Base-by-base conservation (phyloP, 2,329 filamentous ascomycete species). In the Colletotrichum noveboracense region DNA sequence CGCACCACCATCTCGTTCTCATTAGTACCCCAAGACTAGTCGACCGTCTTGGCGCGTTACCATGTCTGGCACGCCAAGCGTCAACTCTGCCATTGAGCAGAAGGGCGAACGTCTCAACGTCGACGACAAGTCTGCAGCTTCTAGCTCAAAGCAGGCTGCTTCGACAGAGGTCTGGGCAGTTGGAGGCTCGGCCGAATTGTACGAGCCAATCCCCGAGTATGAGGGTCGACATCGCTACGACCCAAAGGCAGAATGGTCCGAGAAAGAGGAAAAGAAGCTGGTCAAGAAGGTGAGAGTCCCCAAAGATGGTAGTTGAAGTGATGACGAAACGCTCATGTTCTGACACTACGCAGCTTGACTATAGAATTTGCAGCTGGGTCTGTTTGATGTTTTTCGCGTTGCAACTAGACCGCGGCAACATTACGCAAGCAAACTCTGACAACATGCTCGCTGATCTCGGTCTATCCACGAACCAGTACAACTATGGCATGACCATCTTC, bases 171-270 rank as follows among this genome's bases (percentile, higher is more conserved):
- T 72, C 28, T 77, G 69, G 32, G 75, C 75, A 4, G 21, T 52
- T 6, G 75, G 75, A 32, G 71, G 55, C 13, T 74, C 70, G 2
- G 21, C 61, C 3, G 66, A 48, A 32, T 82, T 82, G 43, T 90
- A 90, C 77, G 85, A 86, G 75, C 89, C 89, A 0, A 88, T 91
- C 18, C 85, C 86, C 3, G 82, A 82, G 7, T 93, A 92, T 78
- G 91, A 93, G 79, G 90, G 90, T 4, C 82, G 86, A 7, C 91
- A 93, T 81, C 86, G 90, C 60, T 93, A 89, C 79, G 90, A 93
- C 78, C 90, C 91, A 0, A 80, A 84, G 2, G 90, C 88, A 58
- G 83, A 87, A 67, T 93, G 91, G 91, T 88, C 88, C 4, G 82
- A 86, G n/a, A 85, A 87, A 65, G 91, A 93, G 78, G 91, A 93